A percentile compares a stretch with the other conserved stretches of the same genome.
Evolutionary conservation across 2,329 filamentous ascomycete genomes (phyloP).

Genomic region (Lasiodiplodia gonubiensis): DNA sequence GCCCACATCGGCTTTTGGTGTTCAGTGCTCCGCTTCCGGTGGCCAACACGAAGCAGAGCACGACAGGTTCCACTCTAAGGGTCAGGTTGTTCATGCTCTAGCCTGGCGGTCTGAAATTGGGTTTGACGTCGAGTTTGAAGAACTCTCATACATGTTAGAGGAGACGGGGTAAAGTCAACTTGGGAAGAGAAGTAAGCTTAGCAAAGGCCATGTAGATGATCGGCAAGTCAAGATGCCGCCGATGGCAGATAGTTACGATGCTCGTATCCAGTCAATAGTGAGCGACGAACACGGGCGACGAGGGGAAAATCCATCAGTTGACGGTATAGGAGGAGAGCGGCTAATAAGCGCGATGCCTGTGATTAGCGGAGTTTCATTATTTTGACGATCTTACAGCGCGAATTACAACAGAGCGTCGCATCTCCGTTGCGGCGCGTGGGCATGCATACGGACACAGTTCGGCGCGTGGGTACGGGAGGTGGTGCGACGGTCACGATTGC

Average conservation of each 20-base stretch:
- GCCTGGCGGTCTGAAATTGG: no score
- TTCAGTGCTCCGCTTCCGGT: not conserved
- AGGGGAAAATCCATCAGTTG: not conserved
- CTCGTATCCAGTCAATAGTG: not conserved
- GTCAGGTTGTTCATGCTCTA: not conserved
- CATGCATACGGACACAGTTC: not conserved
- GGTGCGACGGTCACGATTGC: no score
- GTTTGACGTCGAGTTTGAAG: no score
- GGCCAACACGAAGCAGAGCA: not conserved
- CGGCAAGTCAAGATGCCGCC: not conserved
- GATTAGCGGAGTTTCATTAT: slow-evolving; percentile 11
- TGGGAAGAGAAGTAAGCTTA: not conserved
- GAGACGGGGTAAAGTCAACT: no score
- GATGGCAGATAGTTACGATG: not conserved
- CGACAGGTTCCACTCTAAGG: not conserved
- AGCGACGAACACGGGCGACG: not conserved
- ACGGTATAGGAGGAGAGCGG: not conserved
- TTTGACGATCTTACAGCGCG: slow-evolving; percentile 5
- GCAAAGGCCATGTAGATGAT: not conserved
- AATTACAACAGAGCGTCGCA: not conserved
- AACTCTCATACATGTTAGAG: no score
- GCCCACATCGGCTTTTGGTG: not conserved
- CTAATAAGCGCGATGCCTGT: slow-evolving; percentile 6
- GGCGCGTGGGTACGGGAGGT: not conserved
- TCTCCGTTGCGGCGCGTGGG: not conserved